Evolutionary conservation across 2,329 filamentous ascomycete genomes (phyloP), one percentile per base, ranked within the genome.

Genomic region (Tolypocladium cylindrosporum): DNA sequence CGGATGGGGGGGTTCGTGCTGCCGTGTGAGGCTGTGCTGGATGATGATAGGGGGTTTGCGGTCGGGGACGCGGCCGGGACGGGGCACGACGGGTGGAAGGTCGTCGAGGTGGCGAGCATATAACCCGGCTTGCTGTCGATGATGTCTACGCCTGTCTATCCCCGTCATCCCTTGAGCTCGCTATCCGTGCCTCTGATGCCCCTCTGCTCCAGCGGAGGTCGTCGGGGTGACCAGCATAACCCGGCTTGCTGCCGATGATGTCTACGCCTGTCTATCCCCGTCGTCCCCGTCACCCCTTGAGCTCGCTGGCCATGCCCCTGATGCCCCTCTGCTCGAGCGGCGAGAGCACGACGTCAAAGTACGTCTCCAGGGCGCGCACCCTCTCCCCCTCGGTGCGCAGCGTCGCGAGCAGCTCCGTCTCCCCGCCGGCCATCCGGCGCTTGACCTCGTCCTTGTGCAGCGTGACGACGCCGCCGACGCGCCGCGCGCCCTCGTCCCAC

Each of bases 271-370:
- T 16, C 24, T 48, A 27, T 16, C 11, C 13, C 6, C 4, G 2
- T 10, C 42, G 4, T 13, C 11, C n/a, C 9, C 42, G 7, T 45
- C 45, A 37, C 43, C 51, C 39, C 10, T 55, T 54, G 41, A 67
- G 57, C 54, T 65, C 65, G 3, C 60, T 71, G 6, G 64, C 55
- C 50, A 69, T 57, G 0, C 78, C 78, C 16, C 62, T 68, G 58
- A 85, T 84, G 0, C 75, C 79, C 42, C 65, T 69, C 53, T 71
- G 72, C 62, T 85, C 81, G 57, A 72, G 68, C 9, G 71, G 68
- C 1, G 64, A 73, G 39, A 86, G 66, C 41, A 71, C 65, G 54
- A 86, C 75, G 9, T 68, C 71, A 62, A 84, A 85, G 62, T 76
- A 77, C 61, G 74, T 74, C 48, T 73, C 71, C 61, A 85, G 65